A percentile compares a stretch with the other conserved stretches of the same genome.
Conservation (phyloP, 1,139 yeast genomes). For the Yamadazyma atmosphaerica region DNA sequence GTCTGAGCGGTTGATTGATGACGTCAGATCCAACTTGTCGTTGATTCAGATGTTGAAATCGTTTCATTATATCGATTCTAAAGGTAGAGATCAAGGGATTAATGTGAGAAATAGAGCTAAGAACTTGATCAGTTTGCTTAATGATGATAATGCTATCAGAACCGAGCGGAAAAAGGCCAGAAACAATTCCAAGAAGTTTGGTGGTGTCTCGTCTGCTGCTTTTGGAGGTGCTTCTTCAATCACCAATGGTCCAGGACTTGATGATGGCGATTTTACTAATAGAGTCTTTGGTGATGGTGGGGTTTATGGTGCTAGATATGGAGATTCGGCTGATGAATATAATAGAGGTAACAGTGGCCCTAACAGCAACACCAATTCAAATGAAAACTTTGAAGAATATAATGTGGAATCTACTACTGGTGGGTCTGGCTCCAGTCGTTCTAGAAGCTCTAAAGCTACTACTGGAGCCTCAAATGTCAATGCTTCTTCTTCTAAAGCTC, state of each 20-base stretch:
- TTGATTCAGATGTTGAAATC: conserved; percentile 86
- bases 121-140: conserved; percentile 65
- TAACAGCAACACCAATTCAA: conserved; percentile 22
- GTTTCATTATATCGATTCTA: conserved; percentile 91
- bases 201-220: conserved; percentile 60
- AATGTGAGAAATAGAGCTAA: conserved; percentile 92
- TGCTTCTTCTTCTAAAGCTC: conserved; percentile 20
- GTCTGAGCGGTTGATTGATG: conserved; percentile 92
- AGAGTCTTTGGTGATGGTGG: conserved; percentile 82
- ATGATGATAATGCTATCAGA: conserved; percentile 76
- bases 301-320: conserved; percentile 69
- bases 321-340: conserved; percentile 51
- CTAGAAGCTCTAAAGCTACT: conserved; percentile 30
- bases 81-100: conserved; percentile 95
- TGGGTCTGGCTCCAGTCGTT: conserved; percentile 18
- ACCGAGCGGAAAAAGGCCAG: conserved; percentile 87
- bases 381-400: conserved; percentile 68
- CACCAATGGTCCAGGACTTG: conserved; percentile 34
- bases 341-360: conserved; percentile 37
- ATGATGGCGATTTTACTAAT: conserved; percentile 52
- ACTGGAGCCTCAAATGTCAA: conserved; percentile 46
- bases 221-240: conserved; percentile 46
- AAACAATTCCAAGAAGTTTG: conserved; percentile 77
- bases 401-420: conserved; percentile 39
- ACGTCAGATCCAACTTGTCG: conserved; percentile 80